These are phyloP conservation scores for Aspergillus costaricaensis DNA, from an alignment of 2,329 filamentous ascomycete species.

Conservation along the genomic window DNA sequence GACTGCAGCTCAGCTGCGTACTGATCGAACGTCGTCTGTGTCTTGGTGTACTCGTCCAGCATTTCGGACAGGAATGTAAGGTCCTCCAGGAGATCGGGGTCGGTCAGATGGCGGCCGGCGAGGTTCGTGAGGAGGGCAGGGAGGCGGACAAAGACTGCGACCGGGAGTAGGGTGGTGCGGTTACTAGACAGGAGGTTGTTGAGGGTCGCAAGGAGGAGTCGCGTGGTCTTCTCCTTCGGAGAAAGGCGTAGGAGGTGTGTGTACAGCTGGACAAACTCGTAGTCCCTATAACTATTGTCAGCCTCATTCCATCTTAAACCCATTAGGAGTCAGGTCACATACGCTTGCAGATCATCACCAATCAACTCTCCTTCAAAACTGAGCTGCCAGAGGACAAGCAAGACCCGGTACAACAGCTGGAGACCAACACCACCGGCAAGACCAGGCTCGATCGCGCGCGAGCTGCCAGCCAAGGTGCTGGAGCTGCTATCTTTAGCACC, in stretches of 20 bases:
- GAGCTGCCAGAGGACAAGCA: conserved; percentile 93
- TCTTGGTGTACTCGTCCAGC: conserved; percentile 80
- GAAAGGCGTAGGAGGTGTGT: conserved; percentile 89
- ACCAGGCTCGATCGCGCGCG: conserved; percentile 65
- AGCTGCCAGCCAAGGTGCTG: conserved; percentile 58
- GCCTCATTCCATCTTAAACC: neutral
- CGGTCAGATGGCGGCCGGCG: conserved; percentile 53
- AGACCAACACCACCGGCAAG: conserved; percentile 78
- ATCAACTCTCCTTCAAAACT: conserved; percentile 77
- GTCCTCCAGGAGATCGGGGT: conserved; percentile 53
- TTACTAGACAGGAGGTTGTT: conserved; percentile 79
- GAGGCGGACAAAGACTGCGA: conserved; percentile 81
- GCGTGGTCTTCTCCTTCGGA: conserved; percentile 96
- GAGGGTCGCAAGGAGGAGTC: conserved; percentile 84
- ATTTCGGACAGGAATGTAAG: conserved; percentile 59
- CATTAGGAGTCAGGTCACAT: conserved; percentile 15
- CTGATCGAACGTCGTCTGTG: conserved; percentile 67
- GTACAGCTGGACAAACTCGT: conserved; percentile 88
- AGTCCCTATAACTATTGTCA: conserved; percentile 62
- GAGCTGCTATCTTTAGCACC: conserved; percentile 71
- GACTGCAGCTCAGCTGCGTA: conserved; percentile 80
- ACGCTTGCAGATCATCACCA: conserved; percentile 73
- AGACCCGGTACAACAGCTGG: conserved; percentile 89
- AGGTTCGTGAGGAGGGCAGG: conserved; percentile 63
- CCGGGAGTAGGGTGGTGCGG: conserved; percentile 70